phyloP scores from a whole-genome alignment of 225 moss, liverwort and hornwort genomes.

The Takakia lepidozioides region DNA sequence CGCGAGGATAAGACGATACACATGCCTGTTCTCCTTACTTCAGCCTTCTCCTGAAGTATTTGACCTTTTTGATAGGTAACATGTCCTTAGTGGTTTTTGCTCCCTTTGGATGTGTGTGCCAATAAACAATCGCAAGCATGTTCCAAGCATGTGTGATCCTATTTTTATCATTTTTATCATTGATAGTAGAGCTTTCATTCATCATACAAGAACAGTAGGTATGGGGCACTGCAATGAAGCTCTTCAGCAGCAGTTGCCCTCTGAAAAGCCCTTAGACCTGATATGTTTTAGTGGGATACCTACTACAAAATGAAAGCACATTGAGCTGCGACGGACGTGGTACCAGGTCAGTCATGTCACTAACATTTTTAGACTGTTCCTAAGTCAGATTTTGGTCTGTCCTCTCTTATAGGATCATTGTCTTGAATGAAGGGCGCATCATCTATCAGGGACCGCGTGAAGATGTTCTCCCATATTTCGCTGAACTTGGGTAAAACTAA shows the following conservation, averaged over 20 bases:
- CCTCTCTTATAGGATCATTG: conserved; percentile 54
- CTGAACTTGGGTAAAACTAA: conserved; percentile 49
- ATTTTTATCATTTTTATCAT: no score
- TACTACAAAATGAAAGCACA: no score
- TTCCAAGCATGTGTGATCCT: background rate
- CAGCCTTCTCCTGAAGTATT: conserved; percentile 90
- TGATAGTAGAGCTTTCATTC: no score
- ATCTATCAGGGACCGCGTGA: conserved; percentile 76
- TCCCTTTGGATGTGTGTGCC: background rate
- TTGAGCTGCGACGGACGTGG: no score
- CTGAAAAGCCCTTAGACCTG: no score
- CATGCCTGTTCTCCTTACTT: conserved; percentile 73
- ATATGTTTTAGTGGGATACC: no score
- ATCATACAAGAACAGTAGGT: no score
- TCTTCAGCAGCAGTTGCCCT: no score
- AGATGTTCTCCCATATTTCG: conserved; percentile 62
- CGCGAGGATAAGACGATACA: conserved; percentile 67
- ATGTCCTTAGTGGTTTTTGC: no score
- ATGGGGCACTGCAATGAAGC: no score
- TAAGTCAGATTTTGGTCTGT: background rate
- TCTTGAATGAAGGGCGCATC: conserved; percentile 65
- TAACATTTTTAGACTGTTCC: no score
- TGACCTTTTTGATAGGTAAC: conserved; percentile 70
- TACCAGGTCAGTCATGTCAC: no score
- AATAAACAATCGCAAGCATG: background rate